Base-by-base conservation (phyloP, 2,329 filamentous ascomycete species). In the Neodidymelliopsis sp. region DNA sequence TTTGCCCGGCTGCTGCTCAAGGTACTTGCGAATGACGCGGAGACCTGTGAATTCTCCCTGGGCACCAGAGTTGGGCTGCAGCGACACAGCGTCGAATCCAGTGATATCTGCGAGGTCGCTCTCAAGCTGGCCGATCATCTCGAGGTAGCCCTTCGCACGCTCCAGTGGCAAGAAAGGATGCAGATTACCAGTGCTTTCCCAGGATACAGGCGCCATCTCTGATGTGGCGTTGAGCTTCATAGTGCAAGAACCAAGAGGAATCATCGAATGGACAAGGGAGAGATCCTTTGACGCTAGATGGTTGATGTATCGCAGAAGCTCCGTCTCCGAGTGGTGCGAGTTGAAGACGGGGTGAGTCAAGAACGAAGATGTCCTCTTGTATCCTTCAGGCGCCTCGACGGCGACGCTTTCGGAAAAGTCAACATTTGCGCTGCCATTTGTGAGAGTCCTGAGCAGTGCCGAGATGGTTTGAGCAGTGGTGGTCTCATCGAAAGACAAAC, bases 141-240 rank as follows among this genome's bases (percentile, higher is more conserved):
- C 77, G 16, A 76, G 76, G 69, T 94, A 96, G 12, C 90, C 90
- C 56, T 80, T 75, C 22, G 85, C 82, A 56, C 86, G 81, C 34
- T 83, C 76, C 0, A 77, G 65, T 0, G 88, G 88, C 27, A 86
- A 83, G 65, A 91, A 91, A 0, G 93, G 93, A 75, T 97, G 93
- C 24, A 96, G 80, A 53, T 87, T 84, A 30, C 89, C 83, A 66
- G 92, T 90, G 38, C 87, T 84, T 1, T 86, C 84, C 75, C 86
- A 87, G 1, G 89, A 89, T 45, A 97, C 82, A 6, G 92, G 88
- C 12, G 89, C 83, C 93, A 97, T 97, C 77, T 97, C 91, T 0
- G 90, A 90, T 3, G 92, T 94, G 30, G 89, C 90, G 72, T 97
- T 97, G 42, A 97, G 85, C 80, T 97, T 97, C 93, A 97, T 97